A percentile compares a stretch with the other conserved stretches of the same genome.
phyloP scores from a whole-genome alignment of 805 yeast species.

The Ogataea nakhonphanomensis region DNA sequence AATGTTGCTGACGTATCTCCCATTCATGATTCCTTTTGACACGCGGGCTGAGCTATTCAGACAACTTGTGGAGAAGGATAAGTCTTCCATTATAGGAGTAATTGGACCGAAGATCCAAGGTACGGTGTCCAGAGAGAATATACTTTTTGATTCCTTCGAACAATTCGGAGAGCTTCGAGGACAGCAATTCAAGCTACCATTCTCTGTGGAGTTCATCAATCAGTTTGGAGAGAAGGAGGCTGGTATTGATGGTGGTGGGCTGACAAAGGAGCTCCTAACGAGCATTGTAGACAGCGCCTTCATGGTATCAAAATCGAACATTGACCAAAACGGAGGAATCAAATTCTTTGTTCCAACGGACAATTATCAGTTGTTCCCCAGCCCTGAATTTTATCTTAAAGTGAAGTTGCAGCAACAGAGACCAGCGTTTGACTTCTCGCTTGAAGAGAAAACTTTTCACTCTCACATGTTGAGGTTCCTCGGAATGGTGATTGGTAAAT shows the following conservation, averaged over 20 bases:
- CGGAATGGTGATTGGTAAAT: constrained; percentile 85
- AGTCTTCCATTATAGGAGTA: constrained; percentile 23
- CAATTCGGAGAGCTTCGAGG: constrained; percentile 52
- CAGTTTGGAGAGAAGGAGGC: constrained; percentile 71
- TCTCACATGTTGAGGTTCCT: constrained; percentile 50
- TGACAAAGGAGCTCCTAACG: constrained; percentile 86
- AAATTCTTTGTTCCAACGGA: constrained; percentile 41
- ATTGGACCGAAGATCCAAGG: constrained; percentile 37
- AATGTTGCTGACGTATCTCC: constrained; percentile 57
- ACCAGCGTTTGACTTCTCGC: constrained; percentile 25
- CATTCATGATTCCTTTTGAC: constrained; percentile 77
- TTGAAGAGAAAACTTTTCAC: constrained; percentile 23
- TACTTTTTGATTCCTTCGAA: constrained; percentile 73
- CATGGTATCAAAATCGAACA: constrained; percentile 32
- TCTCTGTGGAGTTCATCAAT: constrained; percentile 66
- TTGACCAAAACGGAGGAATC: constrained; percentile 22
- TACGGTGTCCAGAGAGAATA: constrained; percentile 60
- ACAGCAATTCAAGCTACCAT: constrained; percentile 49
- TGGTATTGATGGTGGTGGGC: constrained; percentile 97
- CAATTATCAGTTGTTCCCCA: constrained; percentile 70
- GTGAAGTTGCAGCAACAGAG: constrained; percentile 25
- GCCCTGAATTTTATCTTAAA: constrained; percentile 42
- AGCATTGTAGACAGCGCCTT: constrained; percentile 70
- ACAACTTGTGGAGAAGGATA: constrained; percentile 55
- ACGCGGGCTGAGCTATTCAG: constrained; percentile 74